These are phyloP conservation scores for Fragilaria crotonensis DNA, from an alignment of 108 stramenopile genomes.

Conservation along the genomic window DNA sequence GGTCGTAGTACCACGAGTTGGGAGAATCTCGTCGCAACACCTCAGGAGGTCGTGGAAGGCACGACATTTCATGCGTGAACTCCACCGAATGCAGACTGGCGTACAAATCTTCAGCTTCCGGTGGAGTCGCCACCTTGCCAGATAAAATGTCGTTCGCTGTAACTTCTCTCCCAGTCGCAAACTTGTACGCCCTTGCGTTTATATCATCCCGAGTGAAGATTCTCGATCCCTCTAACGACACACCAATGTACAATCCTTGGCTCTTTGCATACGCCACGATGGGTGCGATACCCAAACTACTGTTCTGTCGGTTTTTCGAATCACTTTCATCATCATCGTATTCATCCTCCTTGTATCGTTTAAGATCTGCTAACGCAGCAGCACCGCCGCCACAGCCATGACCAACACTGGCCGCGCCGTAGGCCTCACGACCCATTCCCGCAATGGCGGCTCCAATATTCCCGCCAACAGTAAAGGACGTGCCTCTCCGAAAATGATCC, in stretches of 20 bases:
- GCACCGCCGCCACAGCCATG: conserved; percentile 16
- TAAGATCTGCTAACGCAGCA: no score
- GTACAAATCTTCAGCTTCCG: conserved; percentile 76
- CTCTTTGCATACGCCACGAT: conserved; percentile 85
- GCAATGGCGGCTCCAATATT: conserved; percentile 78
- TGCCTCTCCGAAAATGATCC: conserved; percentile 71
- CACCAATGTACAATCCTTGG: conserved; percentile 82
- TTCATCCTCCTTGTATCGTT: conserved; percentile 48
- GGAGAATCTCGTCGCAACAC: conserved; percentile 40
- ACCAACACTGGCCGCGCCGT: conserved; percentile 71
- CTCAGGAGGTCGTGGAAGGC: conserved; percentile 56
- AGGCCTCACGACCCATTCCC: conserved; percentile 65
- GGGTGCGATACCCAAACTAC: conserved; percentile 50
- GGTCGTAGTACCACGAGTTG: conserved; percentile 38
- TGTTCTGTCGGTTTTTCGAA: conserved; percentile 13
- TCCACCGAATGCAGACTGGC: conserved; percentile 69
- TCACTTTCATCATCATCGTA: conserved; percentile 30
- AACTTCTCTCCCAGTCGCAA: conserved; percentile 39
- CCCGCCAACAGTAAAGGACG: conserved; percentile 66
- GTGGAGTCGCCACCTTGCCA: conserved; percentile 64
- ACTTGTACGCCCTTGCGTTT: conserved; percentile 74
- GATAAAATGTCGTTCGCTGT: conserved; percentile 63
- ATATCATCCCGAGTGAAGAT: conserved; percentile 75
- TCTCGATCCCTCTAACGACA: conserved; percentile 73
- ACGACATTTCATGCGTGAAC: conserved; percentile 61